Evolutionary conservation across 495 filamentous ascomycete genomes (phyloP).

Genomic region (Articulospora tetracladia): DNA sequence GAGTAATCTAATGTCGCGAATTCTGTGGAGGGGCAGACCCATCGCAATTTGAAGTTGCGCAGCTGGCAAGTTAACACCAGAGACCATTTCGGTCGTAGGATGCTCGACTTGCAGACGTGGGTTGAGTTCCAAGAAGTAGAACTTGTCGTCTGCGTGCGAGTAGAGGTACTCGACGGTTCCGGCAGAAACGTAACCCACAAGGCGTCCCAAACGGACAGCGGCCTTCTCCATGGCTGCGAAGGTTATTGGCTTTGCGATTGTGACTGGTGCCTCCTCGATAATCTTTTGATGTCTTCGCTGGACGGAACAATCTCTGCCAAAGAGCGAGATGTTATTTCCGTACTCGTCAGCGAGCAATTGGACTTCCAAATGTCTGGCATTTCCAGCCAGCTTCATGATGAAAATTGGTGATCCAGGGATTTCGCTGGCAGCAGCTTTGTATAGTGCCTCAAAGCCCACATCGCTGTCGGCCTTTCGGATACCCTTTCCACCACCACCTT

Average conservation of each 20-base stretch:
- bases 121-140: conserved; percentile 99
- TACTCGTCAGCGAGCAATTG: conserved; percentile 98
- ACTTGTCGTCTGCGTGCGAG: conserved; percentile 96
- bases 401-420: conserved; percentile 99
- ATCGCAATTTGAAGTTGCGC: conserved; percentile 98
- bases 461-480: conserved; percentile 92
- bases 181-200: conserved; percentile 97
- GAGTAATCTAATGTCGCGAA: conserved; percentile 91
- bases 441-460: conserved; percentile 77
- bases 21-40: conserved; percentile 94
- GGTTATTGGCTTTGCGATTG: conserved; percentile 81
- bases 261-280: conserved; percentile 98
- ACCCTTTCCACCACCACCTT: conserved; percentile 99
- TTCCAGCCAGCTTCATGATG: conserved; percentile 99
- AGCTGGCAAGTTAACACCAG: conserved; percentile 92
- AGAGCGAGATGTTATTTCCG: conserved; percentile 98
- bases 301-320: conserved; percentile 97
- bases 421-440: conserved; percentile 93
- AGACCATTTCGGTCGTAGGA: conserved; percentile 99
- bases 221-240: conserved; percentile 97
- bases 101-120: conserved; percentile 99
- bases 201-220: conserved; percentile 84
- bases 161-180: conserved; percentile 99
- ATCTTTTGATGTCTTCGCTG: conserved; percentile 99
- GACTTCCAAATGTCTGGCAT: conserved; percentile 94